Evolutionary conservation across 805 yeast species (phyloP), one percentile per base, ranked within the genome.

Genomic region (Cyberlindnera samutprakarnensis): DNA sequence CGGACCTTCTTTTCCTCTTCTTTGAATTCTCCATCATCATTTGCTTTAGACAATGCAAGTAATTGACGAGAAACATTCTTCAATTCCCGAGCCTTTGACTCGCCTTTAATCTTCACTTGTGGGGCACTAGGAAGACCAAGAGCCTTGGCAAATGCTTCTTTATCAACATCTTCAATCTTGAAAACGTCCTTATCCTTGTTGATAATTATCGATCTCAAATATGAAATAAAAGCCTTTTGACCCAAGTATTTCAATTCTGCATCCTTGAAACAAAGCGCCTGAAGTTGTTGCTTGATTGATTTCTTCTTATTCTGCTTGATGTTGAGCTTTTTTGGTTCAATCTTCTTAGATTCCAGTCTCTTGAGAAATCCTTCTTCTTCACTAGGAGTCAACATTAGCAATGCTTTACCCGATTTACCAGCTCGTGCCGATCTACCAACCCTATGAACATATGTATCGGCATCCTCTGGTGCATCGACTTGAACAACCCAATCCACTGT

Each of bases 371-470:
- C 82, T 41, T 74, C 79, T 47, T 81, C 86, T 57, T 92, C 98
- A 25, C 73, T 63, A 2, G 95, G 95, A 7, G 90, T 68, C 25
- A 92, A 59, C 78, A 92, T 75, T 44, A 92, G 60, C 35, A 92
- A 59, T 0, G 95, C 94, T 39, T 69, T 72, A n/a, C 99, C 99
- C 8, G 68, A 69, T 44, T 76, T 75, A 36, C 92, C 92, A 2
- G 95, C 96, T 45, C 99, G 67, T 0, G 95, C 98, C 0, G 97
- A 85, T 52, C 98, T 71, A 13, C 99, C 99, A 53, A 92, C 85
- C 55, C 99, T 70, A 56, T 92, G 99, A 27, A 90, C 66, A 53
- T 90, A 92, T 47, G 87, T 75, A 47, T 82, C 94, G 0, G 96
- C 84, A 47, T 90, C 95, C 1, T 86, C 78, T 2, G 99, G 99